A percentile compares a stretch with the other conserved stretches of the same genome.
These are phyloP conservation scores for Lachnellula hyalina DNA, from an alignment of 2,329 filamentous ascomycete species.

Conservation along the genomic window DNA sequence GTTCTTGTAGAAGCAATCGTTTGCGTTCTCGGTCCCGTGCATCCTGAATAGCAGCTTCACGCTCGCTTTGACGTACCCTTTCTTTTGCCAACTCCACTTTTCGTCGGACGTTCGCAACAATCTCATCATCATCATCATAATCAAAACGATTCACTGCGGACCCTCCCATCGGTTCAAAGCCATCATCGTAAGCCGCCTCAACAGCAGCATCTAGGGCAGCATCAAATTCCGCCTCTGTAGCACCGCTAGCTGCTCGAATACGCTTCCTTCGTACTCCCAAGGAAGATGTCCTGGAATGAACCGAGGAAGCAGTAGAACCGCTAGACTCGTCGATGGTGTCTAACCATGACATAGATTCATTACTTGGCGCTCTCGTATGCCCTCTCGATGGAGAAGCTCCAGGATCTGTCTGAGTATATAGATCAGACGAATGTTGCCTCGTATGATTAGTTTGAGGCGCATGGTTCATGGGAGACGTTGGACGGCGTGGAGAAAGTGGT, in stretches of 20 bases:
- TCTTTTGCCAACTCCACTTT: conserved; percentile 74
- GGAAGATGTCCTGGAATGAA: conserved; percentile 74
- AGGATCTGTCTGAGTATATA: conserved; percentile 32
- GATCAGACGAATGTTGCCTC: conserved; percentile 25
- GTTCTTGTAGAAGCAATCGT: conserved; percentile 26
- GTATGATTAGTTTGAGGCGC: conserved; percentile 30
- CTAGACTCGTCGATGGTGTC: conserved; percentile 90
- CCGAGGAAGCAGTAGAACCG: conserved; percentile 70
- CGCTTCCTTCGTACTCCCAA: conserved; percentile 63
- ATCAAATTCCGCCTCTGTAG: conserved; percentile 86
- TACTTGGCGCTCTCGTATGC: conserved; percentile 58
- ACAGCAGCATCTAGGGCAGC: conserved; percentile 91
- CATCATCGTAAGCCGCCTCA: conserved; percentile 92
- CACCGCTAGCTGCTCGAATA: conserved; percentile 61
- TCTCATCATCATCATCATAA: conserved; percentile 39
- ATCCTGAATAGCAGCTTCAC: conserved; percentile 58
- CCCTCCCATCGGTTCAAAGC: conserved; percentile 66
- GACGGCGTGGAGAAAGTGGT: conserved; percentile 62
- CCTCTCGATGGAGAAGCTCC: conserved; percentile 32
- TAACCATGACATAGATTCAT: conserved; percentile 86
- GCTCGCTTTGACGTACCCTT: conserved; percentile 66
- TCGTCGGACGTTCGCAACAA: conserved; percentile 51
- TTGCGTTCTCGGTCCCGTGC: conserved; percentile 56
- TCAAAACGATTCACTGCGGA: conserved; percentile 20
- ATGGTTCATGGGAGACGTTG: conserved; percentile 40